phyloP scores from a whole-genome alignment of 805 yeast genomes.

The Barnettozyma sp. region DNA sequence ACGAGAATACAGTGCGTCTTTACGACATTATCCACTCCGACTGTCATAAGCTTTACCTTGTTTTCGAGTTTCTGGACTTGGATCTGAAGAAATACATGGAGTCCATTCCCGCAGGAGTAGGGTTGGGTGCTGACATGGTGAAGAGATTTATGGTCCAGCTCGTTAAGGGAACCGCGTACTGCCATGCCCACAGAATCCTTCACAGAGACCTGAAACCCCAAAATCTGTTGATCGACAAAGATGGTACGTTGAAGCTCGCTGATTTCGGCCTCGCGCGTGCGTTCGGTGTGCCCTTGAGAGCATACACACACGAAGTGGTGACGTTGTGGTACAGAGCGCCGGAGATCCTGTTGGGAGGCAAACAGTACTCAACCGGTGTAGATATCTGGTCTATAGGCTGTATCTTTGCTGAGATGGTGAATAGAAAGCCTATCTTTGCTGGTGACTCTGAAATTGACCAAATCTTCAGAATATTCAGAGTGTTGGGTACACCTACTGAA shows the following conservation, averaged over 20 bases:
- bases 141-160: constrained; percentile 90
- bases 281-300: constrained; percentile 93
- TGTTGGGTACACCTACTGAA: constrained; percentile 91
- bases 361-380: constrained; percentile 95
- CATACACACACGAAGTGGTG: constrained; percentile 96
- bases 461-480: constrained; percentile 84
- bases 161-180: constrained; percentile 83
- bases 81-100: constrained; percentile 98
- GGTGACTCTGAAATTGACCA: constrained; percentile 98
- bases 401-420: constrained; percentile 96
- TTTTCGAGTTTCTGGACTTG: constrained; percentile 87
- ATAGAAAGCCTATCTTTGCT: constrained; percentile 90
- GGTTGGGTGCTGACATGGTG: constrained; percentile 83
- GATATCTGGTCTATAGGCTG: constrained; percentile 99
- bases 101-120: constrained; percentile 82
- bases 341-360: constrained; percentile 90
- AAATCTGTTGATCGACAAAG: constrained; percentile 87
- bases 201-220: constrained; percentile 98
- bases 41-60: constrained; percentile 84
- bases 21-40: constrained; percentile 95
- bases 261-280: constrained; percentile 97
- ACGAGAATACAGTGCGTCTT: constrained; percentile 85
- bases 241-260: constrained; percentile 85
- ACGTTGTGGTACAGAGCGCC: constrained; percentile 98
- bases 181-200: constrained; percentile 89